These are phyloP conservation scores for Blastocystis sp. DNA, from an alignment of 352 stramenopile species.

Conservation along the genomic window DNA sequence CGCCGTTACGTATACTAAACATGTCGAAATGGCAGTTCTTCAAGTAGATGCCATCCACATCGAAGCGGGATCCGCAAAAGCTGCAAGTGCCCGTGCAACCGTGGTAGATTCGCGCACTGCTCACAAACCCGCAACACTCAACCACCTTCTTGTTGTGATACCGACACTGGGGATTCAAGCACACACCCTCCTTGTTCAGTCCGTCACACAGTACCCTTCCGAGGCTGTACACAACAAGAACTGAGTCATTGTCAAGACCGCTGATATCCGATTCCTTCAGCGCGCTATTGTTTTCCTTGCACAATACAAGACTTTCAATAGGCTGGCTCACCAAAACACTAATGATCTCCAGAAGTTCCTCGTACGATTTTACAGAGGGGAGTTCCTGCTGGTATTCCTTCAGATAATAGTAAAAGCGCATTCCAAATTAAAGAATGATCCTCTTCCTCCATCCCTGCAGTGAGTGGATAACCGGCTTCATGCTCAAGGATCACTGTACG, in stretches of 20 bases:
- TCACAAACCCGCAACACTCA: conserved; percentile 20
- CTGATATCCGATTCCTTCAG: neutral
- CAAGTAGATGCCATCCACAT: conserved; percentile 17
- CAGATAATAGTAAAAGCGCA: conserved; percentile 23
- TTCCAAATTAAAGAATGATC: neutral
- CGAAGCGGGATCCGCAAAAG: conserved; percentile 6
- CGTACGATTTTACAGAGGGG: neutral
- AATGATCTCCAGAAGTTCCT: neutral
- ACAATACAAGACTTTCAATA: neutral
- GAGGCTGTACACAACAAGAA: conserved; percentile 32
- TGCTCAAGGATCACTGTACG: neutral
- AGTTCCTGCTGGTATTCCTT: neutral
- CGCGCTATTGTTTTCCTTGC: neutral
- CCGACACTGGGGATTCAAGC: neutral
- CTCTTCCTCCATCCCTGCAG: neutral
- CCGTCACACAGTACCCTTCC: conserved; percentile 16
- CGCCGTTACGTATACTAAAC: neutral
- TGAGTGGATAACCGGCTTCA: neutral
- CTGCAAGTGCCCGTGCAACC: neutral
- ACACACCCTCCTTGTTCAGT: conserved; percentile 54
- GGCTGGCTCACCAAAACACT: neutral
- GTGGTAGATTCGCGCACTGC: conserved; percentile 20
- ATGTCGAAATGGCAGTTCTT: conserved; percentile 57
- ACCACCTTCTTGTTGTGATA: conserved; percentile 26
- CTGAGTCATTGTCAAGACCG: neutral